Percentiles rank a stretch among this genome's conserved stretches.
Evolutionary conservation across 768 basidiomycete species (phyloP).

Genomic region (Leccinum ochraceum): DNA sequence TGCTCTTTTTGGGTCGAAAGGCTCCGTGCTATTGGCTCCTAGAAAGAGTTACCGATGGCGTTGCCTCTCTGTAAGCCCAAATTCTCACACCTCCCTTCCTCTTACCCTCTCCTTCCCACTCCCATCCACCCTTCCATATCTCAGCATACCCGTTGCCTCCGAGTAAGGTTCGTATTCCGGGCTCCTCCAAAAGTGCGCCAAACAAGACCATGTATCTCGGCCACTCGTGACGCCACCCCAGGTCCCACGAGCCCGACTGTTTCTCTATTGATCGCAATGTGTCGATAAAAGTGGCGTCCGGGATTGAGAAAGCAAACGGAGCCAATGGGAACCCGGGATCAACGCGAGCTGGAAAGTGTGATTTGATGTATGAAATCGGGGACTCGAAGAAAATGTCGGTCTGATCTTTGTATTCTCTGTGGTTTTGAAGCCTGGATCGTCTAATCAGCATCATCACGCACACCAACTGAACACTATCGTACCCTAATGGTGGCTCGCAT

Average conservation of each 20-base stretch:
- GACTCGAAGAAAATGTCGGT: conserved; percentile 77
- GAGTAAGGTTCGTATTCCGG: conserved; percentile 50
- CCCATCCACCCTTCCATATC: conserved; percentile 66
- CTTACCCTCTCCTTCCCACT: conserved; percentile 66
- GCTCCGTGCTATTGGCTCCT: not conserved
- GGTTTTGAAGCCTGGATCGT: conserved; percentile 42
- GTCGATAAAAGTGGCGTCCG: conserved; percentile 39
- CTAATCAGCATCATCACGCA: conserved; percentile 10
- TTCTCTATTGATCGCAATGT: conserved; percentile 31
- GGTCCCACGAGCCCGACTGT: conserved; percentile 21
- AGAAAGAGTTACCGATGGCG: not conserved
- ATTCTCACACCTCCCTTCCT: conserved; percentile 70
- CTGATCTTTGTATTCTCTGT: conserved; percentile 71
- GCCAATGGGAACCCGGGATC: conserved; percentile 67
- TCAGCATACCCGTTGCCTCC: conserved; percentile 59
- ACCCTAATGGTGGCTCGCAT: conserved; percentile 92
- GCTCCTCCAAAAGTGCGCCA: conserved; percentile 64
- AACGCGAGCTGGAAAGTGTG: conserved; percentile 66
- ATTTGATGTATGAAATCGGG: conserved; percentile 63
- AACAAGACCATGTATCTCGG: conserved; percentile 84
- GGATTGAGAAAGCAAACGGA: conserved; percentile 49
- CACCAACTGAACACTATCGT: conserved; percentile 31
- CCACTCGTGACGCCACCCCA: conserved; percentile 71
- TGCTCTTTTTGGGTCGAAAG: not conserved
- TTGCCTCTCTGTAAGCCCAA: conserved; percentile 45